Conservation (phyloP, 1,284 basidiomycete genomes). For the Apiotrichum gracile region DNA sequence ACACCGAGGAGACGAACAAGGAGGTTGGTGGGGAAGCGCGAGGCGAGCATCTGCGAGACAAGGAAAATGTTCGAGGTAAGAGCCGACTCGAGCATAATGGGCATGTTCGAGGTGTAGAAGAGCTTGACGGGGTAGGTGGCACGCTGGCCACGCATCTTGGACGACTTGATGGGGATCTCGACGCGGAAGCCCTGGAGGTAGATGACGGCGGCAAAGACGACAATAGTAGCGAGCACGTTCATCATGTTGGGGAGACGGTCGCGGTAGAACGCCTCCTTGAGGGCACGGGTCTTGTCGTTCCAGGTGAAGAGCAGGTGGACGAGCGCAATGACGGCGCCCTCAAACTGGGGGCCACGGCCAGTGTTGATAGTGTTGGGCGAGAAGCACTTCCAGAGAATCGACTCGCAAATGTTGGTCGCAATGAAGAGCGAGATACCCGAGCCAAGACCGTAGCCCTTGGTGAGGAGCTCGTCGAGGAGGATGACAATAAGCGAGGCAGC, state of each 20-base stretch:
- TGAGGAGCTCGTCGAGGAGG: constrained; percentile 94
- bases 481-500: constrained; percentile 94
- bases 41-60: constrained; percentile 89
- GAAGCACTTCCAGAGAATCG: constrained; percentile 99
- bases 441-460: constrained; percentile 97
- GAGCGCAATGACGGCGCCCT: constrained; percentile 89
- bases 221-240: constrained; percentile 89
- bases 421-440: constrained; percentile 99
- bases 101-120: constrained; percentile 99
- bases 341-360: constrained; percentile 95
- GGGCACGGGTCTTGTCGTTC: constrained; percentile 95
- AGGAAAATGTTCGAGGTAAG: constrained; percentile 94
- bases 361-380: constrained; percentile 98
- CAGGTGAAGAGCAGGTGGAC: constrained; percentile 98
- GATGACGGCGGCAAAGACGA: constrained; percentile 91
- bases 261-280: constrained; percentile 97
- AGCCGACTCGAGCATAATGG: constrained; percentile 97
- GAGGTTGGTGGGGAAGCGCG: constrained; percentile 85
- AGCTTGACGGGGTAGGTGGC: constrained; percentile 96
- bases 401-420: constrained; percentile 98
- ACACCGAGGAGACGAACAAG: constrained; percentile 85
- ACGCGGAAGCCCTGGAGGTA: constrained; percentile 98
- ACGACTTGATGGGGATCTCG: constrained; percentile 97
- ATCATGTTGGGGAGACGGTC: constrained; percentile 95
- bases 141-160: constrained; percentile 90